Conservation (phyloP, 2,329 filamentous ascomycete species). For the Diaporthe humulicola region DNA sequence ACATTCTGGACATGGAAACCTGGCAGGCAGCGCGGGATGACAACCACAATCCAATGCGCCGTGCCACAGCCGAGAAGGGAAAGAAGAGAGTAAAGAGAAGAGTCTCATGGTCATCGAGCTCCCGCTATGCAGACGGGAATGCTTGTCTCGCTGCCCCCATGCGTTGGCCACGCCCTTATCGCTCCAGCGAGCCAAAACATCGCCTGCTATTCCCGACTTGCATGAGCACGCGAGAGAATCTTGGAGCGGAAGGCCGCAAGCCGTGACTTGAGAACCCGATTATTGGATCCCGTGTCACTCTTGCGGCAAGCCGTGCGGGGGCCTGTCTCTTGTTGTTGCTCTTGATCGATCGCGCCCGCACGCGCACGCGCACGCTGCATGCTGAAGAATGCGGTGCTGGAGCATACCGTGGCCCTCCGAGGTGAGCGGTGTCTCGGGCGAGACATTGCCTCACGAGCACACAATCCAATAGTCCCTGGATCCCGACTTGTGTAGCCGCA, state of each 20-base stretch:
- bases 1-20: neutral
- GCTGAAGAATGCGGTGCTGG: neutral
- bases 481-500: constrained; percentile 23
- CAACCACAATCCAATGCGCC: neutral
- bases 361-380: neutral
- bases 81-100: neutral
- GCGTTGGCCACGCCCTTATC: constrained; percentile 25
- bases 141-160: constrained; percentile 27
- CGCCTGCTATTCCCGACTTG: constrained; percentile 15
- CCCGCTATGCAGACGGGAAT: neutral
- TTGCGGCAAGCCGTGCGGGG: neutral
- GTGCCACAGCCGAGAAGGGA: neutral
- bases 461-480: constrained; percentile 15
- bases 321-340: neutral
- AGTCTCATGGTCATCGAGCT: constrained; percentile 16
- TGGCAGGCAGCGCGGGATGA: neutral
- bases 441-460: neutral
- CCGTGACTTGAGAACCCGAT: constrained; percentile 8
- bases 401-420: neutral
- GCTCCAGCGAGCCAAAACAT: neutral
- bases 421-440: constrained; percentile 7
- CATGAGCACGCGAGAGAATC: constrained; percentile 4
- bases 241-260: constrained; percentile 8
- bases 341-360: neutral
- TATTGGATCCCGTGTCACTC: constrained; percentile 26